Percentiles rank a stretch among this genome's conserved stretches.
Evolutionary conservation across 768 basidiomycete species (phyloP).

Genomic region (Serendipita vermifera): DNA sequence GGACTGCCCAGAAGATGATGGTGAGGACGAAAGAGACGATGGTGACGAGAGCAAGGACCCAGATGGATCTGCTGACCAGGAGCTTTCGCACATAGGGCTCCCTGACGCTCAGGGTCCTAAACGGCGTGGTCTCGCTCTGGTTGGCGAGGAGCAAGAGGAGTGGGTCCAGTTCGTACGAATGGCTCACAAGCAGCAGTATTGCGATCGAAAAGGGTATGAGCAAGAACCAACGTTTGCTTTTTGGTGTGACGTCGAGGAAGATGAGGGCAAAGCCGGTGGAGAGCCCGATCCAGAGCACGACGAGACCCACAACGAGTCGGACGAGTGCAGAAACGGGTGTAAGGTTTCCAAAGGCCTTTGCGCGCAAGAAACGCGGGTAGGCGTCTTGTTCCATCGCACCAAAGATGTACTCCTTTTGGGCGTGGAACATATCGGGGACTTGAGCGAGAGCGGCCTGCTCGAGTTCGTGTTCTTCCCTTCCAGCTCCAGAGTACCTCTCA

Average conservation of each 20-base stretch:
- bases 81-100: slow-evolving; percentile 93
- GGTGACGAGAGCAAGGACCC: slow-evolving; percentile 74
- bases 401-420: slow-evolving; percentile 96
- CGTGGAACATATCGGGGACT: slow-evolving; percentile 88
- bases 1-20: slow-evolving; percentile 90
- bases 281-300: slow-evolving; percentile 91
- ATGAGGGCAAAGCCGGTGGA: slow-evolving; percentile 81
- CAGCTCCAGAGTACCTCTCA: no score
- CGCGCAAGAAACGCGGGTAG: slow-evolving; percentile 84
- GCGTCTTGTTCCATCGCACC: slow-evolving; percentile 92
- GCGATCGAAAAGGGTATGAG: slow-evolving; percentile 90
- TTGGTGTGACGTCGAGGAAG: slow-evolving; percentile 87
- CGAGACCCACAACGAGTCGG: slow-evolving; percentile 68
- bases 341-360: slow-evolving; percentile 96
- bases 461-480: slow-evolving; percentile 26
- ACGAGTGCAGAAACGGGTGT: slow-evolving; percentile 84
- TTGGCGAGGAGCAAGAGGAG: slow-evolving; percentile 76
- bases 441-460: slow-evolving; percentile 73
- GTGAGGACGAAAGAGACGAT: slow-evolving; percentile 68
- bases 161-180: slow-evolving; percentile 96
- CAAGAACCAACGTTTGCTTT: slow-evolving; percentile 71
- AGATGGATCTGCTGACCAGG: slow-evolving; percentile 76
- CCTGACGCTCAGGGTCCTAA: slow-evolving; percentile 80
- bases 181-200: slow-evolving; percentile 80
- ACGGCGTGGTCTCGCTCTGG: slow-evolving; percentile 93